These are phyloP conservation scores for Apiospora marii DNA, from an alignment of 2,329 filamentous ascomycete genomes.

Conservation along the genomic window DNA sequence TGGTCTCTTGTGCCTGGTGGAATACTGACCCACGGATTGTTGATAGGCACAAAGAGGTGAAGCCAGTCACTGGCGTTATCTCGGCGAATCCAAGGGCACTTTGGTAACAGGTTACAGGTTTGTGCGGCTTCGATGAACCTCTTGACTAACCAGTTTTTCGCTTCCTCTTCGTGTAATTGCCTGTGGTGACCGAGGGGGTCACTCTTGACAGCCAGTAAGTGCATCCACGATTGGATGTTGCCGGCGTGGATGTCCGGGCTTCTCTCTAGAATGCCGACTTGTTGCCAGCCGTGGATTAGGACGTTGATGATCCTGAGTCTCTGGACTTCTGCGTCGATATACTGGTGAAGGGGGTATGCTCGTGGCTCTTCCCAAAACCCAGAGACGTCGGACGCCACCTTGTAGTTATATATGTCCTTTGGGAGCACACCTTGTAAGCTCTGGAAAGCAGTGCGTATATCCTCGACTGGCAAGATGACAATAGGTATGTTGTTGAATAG, in stretches of 20 bases:
- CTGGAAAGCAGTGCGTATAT: neutral
- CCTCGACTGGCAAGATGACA: neutral
- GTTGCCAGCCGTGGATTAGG: neutral
- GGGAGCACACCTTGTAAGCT: neutral
- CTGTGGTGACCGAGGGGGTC: accelerated
- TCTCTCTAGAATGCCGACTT: neutral
- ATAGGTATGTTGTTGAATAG: neutral
- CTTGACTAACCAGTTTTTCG: neutral
- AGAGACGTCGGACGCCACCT: neutral
- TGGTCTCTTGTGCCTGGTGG: neutral
- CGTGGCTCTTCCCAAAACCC: neutral
- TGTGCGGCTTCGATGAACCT: neutral
- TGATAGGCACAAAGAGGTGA: slow-evolving; percentile 2
- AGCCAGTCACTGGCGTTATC: neutral
- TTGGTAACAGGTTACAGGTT: neutral
- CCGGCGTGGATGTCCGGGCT: neutral
- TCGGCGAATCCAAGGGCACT: neutral
- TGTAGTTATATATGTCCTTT: neutral
- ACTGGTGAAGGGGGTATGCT: neutral
- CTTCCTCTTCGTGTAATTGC: accelerated
- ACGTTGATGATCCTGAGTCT: neutral
- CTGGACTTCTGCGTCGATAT: neutral
- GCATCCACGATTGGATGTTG: neutral
- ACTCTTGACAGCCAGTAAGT: neutral
- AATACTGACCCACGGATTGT: neutral